Base-by-base conservation (phyloP, 73 alveolate genomes). In the Paramecium octaurelia region DNA sequence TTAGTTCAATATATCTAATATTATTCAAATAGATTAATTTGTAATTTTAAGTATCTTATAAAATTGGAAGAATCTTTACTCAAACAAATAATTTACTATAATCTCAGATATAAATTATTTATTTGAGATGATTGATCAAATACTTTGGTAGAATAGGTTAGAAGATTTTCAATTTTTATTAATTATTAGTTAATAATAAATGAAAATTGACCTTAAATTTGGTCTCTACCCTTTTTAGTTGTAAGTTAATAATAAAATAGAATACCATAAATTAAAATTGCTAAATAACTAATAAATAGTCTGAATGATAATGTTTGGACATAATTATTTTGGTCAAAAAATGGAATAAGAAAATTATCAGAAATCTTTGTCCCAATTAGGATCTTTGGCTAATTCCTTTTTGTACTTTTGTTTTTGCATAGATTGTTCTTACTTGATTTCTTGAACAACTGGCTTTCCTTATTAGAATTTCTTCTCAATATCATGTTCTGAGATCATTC, bases 361-460 rank as follows among this genome's bases (percentile, higher is more conserved):
- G 73, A 50, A 86, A 48, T 86, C 93, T 86, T 58, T 58, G 59
- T 86, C 93, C 93, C 93, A 86, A 86, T 86, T 86, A 35, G 93
- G 88, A 40, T 58, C 88, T 57, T 48, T 80, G 38, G 86, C 93
- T 9, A 21, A 24, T 21, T 86, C 86, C 34, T 86, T 69, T 86
- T 36, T 35, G 12, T 60, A 58, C 9, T 38, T 57, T 27, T 29
- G n/a, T 57, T 89, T 83, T 29, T 69, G 54, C 69, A 35, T 24
- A 0, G 36, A 35, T 38, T 89, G 31, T 73, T 68, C 90, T 44
- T 70, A 34, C 34, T 89, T 89, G 48, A 89, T 86, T 31, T 48
- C 88, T 24, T 48, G 46, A 43, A 40, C 86, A 24, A 86, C 70
- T 57, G 85, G 93, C 18, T 58, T 69, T 14, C 70, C 85, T 21